Evolutionary conservation across 495 filamentous ascomycete genomes (phyloP).

Genomic region (Chaetomidium leptoderma): DNA sequence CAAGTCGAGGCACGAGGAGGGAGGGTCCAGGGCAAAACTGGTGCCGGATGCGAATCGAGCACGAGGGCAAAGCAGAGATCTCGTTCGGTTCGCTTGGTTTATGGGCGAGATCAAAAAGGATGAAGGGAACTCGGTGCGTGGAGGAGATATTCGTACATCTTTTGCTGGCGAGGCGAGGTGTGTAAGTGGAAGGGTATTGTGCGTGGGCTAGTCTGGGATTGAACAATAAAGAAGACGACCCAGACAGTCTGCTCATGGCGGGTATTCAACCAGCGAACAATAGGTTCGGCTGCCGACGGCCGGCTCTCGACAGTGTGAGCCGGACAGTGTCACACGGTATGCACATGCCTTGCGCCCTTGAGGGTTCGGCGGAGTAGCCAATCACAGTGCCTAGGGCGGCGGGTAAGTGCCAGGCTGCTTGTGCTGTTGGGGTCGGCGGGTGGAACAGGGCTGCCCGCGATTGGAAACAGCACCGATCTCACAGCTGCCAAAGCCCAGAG

Average conservation of each 20-base stretch:
- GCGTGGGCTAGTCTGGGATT: neutral
- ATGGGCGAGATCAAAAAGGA: neutral
- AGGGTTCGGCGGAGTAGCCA: too few relatives aligned
- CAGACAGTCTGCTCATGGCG: conserved; percentile 1
- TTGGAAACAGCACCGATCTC: neutral
- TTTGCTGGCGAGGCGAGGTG: neutral
- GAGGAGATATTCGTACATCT: neutral
- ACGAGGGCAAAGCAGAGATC: neutral
- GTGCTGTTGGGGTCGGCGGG: too few relatives aligned
- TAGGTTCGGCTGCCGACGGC: neutral
- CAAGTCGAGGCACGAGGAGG: neutral
- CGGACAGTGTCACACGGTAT: neutral
- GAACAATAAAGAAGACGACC: neutral
- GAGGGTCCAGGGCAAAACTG: neutral
- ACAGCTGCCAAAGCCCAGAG: neutral
- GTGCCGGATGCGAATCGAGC: neutral
- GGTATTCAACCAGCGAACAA: neutral
- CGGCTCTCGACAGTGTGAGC: neutral
- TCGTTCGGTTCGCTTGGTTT: neutral
- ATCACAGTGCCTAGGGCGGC: too few relatives aligned
- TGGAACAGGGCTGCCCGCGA: too few relatives aligned
- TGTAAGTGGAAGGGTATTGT: conserved; percentile 4
- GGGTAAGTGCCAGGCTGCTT: too few relatives aligned
- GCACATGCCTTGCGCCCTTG: too few relatives aligned
- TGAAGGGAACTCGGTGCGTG: neutral